These are phyloP conservation scores for Termitomyces sp. DNA, from an alignment of 768 basidiomycete species.

Conservation along the genomic window DNA sequence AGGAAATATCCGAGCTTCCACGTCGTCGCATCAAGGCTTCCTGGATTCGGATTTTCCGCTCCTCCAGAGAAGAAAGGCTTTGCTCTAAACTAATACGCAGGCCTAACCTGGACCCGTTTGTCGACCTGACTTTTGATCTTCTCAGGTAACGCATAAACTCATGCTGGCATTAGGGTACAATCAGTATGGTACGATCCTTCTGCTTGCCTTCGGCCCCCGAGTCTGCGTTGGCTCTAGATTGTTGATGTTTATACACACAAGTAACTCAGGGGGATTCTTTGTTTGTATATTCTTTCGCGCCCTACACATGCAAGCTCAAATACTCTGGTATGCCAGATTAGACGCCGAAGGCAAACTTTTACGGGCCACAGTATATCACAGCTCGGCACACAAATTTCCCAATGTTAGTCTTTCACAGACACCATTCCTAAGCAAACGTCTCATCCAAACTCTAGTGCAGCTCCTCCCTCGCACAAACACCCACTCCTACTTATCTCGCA, in stretches of 20 bases:
- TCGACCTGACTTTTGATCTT: not conserved
- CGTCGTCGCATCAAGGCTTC: constrained; percentile 55
- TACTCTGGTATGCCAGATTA: not conserved
- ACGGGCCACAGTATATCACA: not conserved
- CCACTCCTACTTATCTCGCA: constrained; percentile 23
- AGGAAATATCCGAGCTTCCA: constrained; percentile 55
- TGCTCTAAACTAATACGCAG: constrained; percentile 37
- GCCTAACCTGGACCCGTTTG: constrained; percentile 19
- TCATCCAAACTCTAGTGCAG: not conserved
- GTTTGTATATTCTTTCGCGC: not conserved
- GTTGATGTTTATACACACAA: constrained; percentile 14
- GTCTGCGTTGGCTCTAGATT: not conserved
- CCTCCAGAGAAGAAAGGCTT: constrained; percentile 53
- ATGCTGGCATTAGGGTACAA: constrained; percentile 46
- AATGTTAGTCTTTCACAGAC: constrained; percentile 17
- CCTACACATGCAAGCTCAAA: not conserved
- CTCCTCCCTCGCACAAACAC: constrained; percentile 17
- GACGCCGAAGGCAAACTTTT: not conserved
- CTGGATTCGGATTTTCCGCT: constrained; percentile 61
- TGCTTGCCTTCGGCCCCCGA: not conserved
- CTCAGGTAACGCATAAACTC: constrained; percentile 41
- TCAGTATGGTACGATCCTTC: constrained; percentile 34
- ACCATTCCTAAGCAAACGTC: not conserved
- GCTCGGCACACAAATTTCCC: constrained; percentile 50
- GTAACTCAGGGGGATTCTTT: constrained; percentile 23